Conservation (phyloP, 2,329 filamentous ascomycete genomes). For the Setomelanomma holmii region DNA sequence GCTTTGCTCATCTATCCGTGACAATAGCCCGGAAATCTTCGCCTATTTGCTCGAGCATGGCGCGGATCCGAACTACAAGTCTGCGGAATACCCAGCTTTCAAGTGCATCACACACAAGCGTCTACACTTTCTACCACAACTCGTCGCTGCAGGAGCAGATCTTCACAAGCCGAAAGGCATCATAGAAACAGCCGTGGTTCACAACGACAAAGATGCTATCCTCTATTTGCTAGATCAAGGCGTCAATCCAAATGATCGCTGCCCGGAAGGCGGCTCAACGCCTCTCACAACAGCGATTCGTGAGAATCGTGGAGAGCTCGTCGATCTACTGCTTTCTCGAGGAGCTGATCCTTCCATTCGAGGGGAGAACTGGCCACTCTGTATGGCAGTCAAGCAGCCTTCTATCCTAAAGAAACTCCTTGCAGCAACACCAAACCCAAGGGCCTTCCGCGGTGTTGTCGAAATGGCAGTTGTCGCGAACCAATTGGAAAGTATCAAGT, state of each 20-base stretch:
- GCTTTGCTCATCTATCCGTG: slow-evolving; percentile 71
- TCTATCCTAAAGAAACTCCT: slow-evolving; percentile 66
- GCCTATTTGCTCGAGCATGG: slow-evolving; percentile 63
- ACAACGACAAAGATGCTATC: slow-evolving; percentile 67
- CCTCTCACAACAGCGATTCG: slow-evolving; percentile 71
- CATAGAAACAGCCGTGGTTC: slow-evolving; percentile 67
- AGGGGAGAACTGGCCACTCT: slow-evolving; percentile 74
- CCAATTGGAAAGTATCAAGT: slow-evolving; percentile 71
- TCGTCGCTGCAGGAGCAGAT: slow-evolving; percentile 66
- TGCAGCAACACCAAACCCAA: slow-evolving; percentile 61
- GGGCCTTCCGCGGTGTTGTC: slow-evolving; percentile 70
- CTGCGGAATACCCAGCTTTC: slow-evolving; percentile 70
- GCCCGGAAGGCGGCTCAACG: slow-evolving; percentile 62
- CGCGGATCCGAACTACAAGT: slow-evolving; percentile 61
- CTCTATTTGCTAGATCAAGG: slow-evolving; percentile 67
- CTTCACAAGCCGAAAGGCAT: slow-evolving; percentile 69
- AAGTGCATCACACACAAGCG: slow-evolving; percentile 73
- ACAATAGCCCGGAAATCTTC: slow-evolving; percentile 69
- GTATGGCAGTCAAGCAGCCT: slow-evolving; percentile 70
- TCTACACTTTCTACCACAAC: slow-evolving; percentile 64
- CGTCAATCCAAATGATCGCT: slow-evolving; percentile 67
- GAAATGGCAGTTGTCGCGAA: slow-evolving; percentile 72
- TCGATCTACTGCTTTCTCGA: slow-evolving; percentile 64
- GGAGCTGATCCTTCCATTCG: slow-evolving; percentile 69
- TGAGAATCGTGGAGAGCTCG: slow-evolving; percentile 65